A percentile compares a stretch with the other conserved stretches of the same genome.
phyloP scores from a whole-genome alignment of 345 rosid species.

The Isatis tinctoria region DNA sequence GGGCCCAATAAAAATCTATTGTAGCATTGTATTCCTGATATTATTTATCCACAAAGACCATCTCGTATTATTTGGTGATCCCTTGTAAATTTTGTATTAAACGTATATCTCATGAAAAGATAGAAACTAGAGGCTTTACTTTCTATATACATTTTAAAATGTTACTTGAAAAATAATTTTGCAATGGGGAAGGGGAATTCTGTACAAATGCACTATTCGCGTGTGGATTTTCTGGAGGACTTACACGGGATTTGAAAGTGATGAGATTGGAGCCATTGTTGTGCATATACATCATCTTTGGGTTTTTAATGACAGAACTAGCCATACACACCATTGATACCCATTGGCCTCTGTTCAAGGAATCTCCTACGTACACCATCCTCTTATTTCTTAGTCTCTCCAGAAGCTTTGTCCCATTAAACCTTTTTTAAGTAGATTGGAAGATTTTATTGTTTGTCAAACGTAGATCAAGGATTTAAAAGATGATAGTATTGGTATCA shows the following conservation, averaged over 20 bases:
- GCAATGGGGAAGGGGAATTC: background rate
- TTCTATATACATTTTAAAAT: background rate
- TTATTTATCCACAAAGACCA: background rate
- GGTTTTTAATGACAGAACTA: conserved; percentile 52
- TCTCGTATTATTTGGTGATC: background rate
- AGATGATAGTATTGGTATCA: background rate
- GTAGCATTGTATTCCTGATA: conserved; percentile 75
- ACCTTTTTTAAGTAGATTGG: conserved; percentile 40
- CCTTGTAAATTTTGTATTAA: background rate
- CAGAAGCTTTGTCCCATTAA: conserved; percentile 68
- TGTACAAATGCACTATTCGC: background rate
- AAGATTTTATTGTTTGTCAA: conserved; percentile 39
- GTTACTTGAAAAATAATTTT: background rate
- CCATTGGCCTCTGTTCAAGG: conserved; percentile 91
- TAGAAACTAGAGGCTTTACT: background rate
- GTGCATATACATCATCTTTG: conserved; percentile 50
- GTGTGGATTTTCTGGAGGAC: background rate
- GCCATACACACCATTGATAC: conserved; percentile 86
- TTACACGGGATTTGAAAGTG: conserved; percentile 46
- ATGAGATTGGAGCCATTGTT: conserved; percentile 54
- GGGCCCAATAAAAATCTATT: conserved; percentile 90
- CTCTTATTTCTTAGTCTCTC: conserved; percentile 85
- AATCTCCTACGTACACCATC: conserved; percentile 87
- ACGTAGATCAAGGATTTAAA: background rate
- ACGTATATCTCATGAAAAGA: background rate